These are phyloP conservation scores for Amylostereum areolatum DNA, from an alignment of 1,284 basidiomycete species.

Conservation along the genomic window DNA sequence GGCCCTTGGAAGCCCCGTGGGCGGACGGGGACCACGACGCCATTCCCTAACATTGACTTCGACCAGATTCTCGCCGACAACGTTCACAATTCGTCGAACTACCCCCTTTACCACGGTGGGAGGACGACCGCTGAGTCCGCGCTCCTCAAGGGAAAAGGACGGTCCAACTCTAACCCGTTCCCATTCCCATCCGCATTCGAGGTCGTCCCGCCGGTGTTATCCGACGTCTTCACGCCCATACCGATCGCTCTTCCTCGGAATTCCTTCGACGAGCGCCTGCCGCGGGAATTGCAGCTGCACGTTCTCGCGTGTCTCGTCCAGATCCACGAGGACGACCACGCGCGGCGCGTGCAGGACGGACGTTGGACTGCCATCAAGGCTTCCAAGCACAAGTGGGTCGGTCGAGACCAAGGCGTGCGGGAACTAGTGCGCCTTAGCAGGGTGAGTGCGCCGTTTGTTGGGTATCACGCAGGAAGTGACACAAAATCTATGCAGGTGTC, in stretches of 20 bases:
- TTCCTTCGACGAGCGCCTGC: constrained; percentile 63
- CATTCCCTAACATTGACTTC: constrained; percentile 23
- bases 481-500: constrained; percentile 57
- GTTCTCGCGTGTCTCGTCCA: constrained; percentile 51
- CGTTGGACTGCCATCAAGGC: constrained; percentile 58
- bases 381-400: constrained; percentile 61
- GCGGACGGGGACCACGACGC: constrained; percentile 19
- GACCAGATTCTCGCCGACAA: constrained; percentile 15
- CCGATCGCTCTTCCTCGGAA: constrained; percentile 38
- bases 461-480: constrained; percentile 13
- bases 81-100: not conserved
- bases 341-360: constrained; percentile 31
- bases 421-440: constrained; percentile 78
- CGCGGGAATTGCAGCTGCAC: constrained; percentile 68
- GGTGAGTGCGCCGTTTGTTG: constrained; percentile 42
- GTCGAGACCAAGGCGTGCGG: constrained; percentile 61
- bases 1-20: constrained; percentile 34
- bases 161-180: constrained; percentile 58
- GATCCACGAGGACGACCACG: constrained; percentile 50
- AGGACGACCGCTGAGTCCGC: constrained; percentile 15
- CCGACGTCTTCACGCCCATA: constrained; percentile 45
- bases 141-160: constrained; percentile 40
- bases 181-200: constrained; percentile 50
- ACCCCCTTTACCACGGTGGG: constrained; percentile 15
- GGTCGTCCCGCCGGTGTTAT: constrained; percentile 38